Evolutionary conservation across 495 filamentous ascomycete species (phyloP), one percentile per base, ranked within the genome.

Genomic region (Sabuloglossum arenarium): DNA sequence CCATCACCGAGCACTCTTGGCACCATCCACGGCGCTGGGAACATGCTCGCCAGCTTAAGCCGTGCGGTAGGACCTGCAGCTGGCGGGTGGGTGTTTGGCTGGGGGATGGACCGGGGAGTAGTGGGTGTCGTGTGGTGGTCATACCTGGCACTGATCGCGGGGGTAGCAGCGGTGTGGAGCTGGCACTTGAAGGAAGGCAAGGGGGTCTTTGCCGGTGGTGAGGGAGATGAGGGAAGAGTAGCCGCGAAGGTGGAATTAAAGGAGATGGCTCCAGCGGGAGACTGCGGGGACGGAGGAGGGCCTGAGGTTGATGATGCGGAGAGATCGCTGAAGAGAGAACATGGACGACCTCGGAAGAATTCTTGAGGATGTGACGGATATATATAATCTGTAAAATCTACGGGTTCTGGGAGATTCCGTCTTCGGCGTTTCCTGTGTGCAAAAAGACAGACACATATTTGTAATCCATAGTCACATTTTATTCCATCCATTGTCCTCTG

Each of bases 51-150:
- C 1, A 77, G 71, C 42, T 70, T 74, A 4, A 75, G 75, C 16
- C 71, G 82, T 19, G 80, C 85, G 0, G 62, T 85, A 9, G 85
- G 85, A 0, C 84, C 85, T 3, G 71, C 77, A 1, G 53, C 81
- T n/a, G 79, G 76, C 2, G 82, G 83, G 0, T 78, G 74, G 63
- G 70, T 79, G 5, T 76, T 82, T 60, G 82, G 82, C 0, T 42
- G 74, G 11, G 85, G 85, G 0, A 64, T 88, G 19, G 69, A 77
- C 27, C 66, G 74, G n/a, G 82, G 84, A 0, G 67, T 82, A 10
- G 73, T 88, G 4, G 84, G 84, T 0, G 64, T 73, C 11, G 78
- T 82, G 19, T 89, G 82, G 80, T 89, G 85, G 85, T 66, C 72
- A 1, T 19, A 46, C 5, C 66, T 90, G 58, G 78, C 70, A 58